Conservation (phyloP, 306 rosid genomes). For the Sicyos baderoa region DNA sequence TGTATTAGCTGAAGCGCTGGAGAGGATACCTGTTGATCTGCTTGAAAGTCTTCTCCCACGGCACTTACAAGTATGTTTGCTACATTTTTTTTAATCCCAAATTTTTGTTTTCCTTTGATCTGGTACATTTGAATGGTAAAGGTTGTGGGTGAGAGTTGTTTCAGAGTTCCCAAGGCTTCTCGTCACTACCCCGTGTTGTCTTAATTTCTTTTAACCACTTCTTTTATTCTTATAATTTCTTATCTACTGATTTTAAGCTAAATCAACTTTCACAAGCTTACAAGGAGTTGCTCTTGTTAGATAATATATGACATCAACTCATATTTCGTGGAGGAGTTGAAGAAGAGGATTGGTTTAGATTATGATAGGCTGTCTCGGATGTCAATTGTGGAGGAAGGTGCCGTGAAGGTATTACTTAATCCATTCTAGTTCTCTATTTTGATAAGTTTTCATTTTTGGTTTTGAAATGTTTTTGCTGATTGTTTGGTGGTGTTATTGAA, state of each 20-base stretch:
- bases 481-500: not conserved
- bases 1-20: constrained; percentile 54
- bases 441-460: not conserved
- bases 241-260: constrained; percentile 1
- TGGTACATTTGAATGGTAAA: not conserved
- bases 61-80: constrained; percentile 48
- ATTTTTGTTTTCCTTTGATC: constrained; percentile 8
- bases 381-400: constrained; percentile 73
- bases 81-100: not conserved
- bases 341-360: constrained; percentile 64
- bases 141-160: not conserved
- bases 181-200: not conserved
- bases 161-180: not conserved
- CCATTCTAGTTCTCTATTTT: constrained; percentile 11
- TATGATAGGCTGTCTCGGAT: constrained; percentile 49
- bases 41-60: constrained; percentile 68
- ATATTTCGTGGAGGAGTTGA: constrained; percentile 52
- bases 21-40: constrained; percentile 61
- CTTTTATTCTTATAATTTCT: constrained; percentile 13
- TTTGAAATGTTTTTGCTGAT: not conserved
- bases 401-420: constrained; percentile 41
- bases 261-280: not conserved
- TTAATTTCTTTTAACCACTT: constrained; percentile 9
- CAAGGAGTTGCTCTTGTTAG: constrained; percentile 29
- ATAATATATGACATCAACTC: constrained; percentile 54